Conservation (phyloP, 345 rosid species). For the Murraya koenigii region DNA sequence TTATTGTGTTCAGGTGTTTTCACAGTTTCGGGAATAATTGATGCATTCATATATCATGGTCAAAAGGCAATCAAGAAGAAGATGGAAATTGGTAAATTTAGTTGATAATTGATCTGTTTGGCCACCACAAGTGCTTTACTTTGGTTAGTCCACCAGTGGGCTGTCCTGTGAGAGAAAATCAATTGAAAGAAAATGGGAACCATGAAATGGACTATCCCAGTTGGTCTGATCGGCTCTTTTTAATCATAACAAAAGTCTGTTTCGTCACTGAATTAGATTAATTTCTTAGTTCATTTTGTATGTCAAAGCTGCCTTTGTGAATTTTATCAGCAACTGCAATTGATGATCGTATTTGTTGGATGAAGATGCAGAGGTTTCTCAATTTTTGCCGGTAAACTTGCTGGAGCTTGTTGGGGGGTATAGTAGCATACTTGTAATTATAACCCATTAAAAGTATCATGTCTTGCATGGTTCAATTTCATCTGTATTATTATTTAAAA, state of each 20-base stretch:
- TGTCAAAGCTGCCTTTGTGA: conserved; percentile 10
- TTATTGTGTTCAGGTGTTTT: conserved; percentile 60
- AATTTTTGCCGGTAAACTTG: conserved; percentile 2
- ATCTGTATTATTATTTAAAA: background rate
- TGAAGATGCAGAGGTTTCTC: background rate
- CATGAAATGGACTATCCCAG: background rate
- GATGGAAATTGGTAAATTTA: conserved; percentile 89
- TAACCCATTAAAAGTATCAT: background rate
- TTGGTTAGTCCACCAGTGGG: conserved; percentile 1
- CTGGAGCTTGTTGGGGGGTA: background rate
- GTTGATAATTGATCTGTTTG: conserved; percentile 35
- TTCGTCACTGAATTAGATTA: conserved; percentile 17
- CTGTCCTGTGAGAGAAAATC: conserved; percentile 8
- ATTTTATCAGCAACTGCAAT: conserved; percentile 8
- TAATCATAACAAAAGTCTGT: background rate
- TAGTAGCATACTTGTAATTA: background rate
- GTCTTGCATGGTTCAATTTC: conserved; percentile 4
- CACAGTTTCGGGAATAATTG: conserved; percentile 88
- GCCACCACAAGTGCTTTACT: background rate
- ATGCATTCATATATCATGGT: conserved; percentile 84
- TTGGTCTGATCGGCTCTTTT: background rate
- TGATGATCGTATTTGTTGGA: conserved; percentile 4
- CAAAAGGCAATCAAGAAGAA: conserved; percentile 96
- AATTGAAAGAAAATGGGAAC: background rate
- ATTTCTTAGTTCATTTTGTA: conserved; percentile 8